Base-by-base conservation (phyloP, 371 early-diverging fungal genomes). In the Mortierella sp. region DNA sequence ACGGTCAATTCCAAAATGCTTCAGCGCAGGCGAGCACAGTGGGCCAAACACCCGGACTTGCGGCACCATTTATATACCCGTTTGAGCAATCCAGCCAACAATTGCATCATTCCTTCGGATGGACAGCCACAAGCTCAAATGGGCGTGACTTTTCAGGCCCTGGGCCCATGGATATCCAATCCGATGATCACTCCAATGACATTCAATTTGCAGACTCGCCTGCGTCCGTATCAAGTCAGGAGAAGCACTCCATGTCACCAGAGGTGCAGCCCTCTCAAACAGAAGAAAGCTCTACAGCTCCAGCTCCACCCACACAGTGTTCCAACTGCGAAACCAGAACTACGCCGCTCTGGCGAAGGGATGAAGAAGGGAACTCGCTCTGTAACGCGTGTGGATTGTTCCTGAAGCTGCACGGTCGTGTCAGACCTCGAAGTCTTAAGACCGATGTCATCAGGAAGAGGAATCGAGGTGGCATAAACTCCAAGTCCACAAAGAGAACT, bases 291-390 rank as follows among this genome's bases (percentile, higher is more conserved):
- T 48, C 64, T 47, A 40, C 67, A 10, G 53, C n/a, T 9, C 15
- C 70, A 5, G 63, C 45, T 16, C 57, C 72, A 16, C 62, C 70
- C 0, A 86, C 84, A 22, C 83, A 84, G 32, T 99, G 99, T 82
- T 88, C 89, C 36, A 97, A 99, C 88, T 99, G 99, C 85, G 72
- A 86, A 11, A 96, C 96, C 8, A 92, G 91, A 0, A 92, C 88
- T 8, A 99, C 99, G 0, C 97, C 99, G 1, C 90, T 98, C 32
- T 99, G 99, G 99, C 90, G 99, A 28, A 88, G 98, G 43, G 92
- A 94, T 76, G 85, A 88, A 10, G 91, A 92, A 58, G 91, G 93
- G 0, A 76, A 84, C 13, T 87, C 90, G 15, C 77, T 91, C 15
- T 91, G 92, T 52, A 91, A 91, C 72, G 92, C 92, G 4, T 91